phyloP scores from a whole-genome alignment of 1,139 yeast species.

The Taphrina populina region DNA sequence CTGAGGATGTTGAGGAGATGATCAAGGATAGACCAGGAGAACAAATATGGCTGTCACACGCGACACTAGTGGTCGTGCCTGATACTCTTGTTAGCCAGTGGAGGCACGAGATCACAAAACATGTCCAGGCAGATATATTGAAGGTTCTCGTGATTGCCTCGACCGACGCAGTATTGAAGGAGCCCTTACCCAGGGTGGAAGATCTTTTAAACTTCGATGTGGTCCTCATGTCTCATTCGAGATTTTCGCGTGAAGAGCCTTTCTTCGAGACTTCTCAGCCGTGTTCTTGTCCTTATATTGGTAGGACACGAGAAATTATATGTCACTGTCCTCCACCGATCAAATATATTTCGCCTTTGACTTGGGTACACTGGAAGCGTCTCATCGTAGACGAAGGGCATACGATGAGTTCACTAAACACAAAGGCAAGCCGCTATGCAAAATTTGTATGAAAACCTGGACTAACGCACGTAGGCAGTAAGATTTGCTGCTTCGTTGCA shows the following conservation, averaged over 20 bases:
- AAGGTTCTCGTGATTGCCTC: conserved; percentile 44
- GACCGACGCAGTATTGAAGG: neutral
- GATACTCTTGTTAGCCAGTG: conserved; percentile 68
- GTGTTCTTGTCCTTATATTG: conserved; percentile 27
- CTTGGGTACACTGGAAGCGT: conserved; percentile 61
- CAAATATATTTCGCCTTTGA: conserved; percentile 46
- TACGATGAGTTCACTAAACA: conserved; percentile 55
- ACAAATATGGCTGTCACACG: conserved; percentile 47
- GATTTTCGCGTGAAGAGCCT: conserved; percentile 48
- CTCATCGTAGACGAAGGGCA: conserved; percentile 75
- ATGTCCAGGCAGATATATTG: conserved; percentile 49
- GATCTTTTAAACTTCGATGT: conserved; percentile 52
- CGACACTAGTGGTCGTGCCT: conserved; percentile 64
- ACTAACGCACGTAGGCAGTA: conserved; percentile 45
- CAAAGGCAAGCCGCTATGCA: conserved; percentile 45
- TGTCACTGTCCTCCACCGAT: conserved; percentile 41
- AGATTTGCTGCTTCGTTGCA: conserved; percentile 52
- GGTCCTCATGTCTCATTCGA: conserved; percentile 54
- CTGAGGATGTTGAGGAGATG: neutral
- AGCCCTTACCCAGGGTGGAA: conserved; percentile 41
- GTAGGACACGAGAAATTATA: conserved; percentile 1
- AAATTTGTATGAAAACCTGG: too few relatives aligned
- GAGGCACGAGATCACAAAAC: conserved; percentile 60
- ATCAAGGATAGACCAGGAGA: conserved; percentile 29
- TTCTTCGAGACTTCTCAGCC: conserved; percentile 9